Evolutionary conservation across 83 land plant species (phyloP).

Genomic region (Thuja plicata): DNA sequence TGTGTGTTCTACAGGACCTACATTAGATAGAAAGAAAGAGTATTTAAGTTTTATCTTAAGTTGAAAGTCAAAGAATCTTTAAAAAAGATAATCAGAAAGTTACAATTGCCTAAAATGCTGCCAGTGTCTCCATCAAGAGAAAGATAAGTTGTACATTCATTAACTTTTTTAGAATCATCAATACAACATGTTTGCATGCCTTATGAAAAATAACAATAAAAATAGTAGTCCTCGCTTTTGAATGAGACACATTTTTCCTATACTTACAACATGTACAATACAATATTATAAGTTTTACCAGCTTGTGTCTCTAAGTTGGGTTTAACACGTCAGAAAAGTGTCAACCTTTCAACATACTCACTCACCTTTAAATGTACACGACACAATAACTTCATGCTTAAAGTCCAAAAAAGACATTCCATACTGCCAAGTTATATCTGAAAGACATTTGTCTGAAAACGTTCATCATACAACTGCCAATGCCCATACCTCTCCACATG

Average conservation of each 20-base stretch:
- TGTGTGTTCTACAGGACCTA: no score
- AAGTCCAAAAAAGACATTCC: background rate
- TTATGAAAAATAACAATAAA: background rate
- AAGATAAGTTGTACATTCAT: background rate
- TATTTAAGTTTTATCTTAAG: no score
- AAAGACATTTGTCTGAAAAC: conserved; percentile 59
- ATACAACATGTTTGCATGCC: background rate
- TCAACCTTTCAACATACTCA: background rate
- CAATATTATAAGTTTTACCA: background rate
- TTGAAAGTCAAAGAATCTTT: no score
- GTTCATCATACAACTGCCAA: conserved; percentile 69
- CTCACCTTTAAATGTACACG: background rate
- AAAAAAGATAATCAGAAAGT: no score
- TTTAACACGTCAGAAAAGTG: background rate
- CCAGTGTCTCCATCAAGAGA: background rate
- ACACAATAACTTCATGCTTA: background rate
- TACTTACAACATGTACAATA: background rate
- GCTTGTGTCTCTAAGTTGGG: background rate
- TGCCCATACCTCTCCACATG: conserved; percentile 68
- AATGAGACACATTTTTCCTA: background rate
- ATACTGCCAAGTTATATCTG: conserved; percentile 20
- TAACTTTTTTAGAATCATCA: background rate
- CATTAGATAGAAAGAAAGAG: no score
- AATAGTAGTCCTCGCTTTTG: background rate
- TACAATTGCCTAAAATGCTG: no score